Evolutionary conservation across 1,139 yeast species (phyloP).

Genomic region (Pichia sp.): DNA sequence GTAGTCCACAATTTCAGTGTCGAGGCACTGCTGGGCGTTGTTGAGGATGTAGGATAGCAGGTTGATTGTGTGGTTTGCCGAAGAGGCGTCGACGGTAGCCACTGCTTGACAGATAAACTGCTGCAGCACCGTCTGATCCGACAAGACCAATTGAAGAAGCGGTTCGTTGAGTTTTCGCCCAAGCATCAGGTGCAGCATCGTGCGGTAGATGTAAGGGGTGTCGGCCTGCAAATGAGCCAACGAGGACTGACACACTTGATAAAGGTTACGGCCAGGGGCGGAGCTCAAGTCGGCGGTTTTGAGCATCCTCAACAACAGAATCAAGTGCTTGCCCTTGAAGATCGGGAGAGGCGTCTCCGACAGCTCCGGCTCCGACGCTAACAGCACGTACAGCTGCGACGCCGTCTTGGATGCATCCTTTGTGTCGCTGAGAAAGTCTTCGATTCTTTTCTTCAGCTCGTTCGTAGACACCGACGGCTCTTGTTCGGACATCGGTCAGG

Average conservation of each 20-base stretch:
- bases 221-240: background rate
- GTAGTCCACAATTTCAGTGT: background rate
- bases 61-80: background rate
- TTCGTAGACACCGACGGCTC: background rate
- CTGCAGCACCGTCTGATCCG: background rate
- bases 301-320: background rate
- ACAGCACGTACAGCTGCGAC: background rate
- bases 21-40: background rate
- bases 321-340: background rate
- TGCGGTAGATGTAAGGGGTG: background rate
- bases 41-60: background rate
- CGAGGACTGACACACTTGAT: background rate
- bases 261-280: background rate
- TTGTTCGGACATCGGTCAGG: background rate
- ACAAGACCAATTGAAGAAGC: background rate
- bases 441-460: background rate
- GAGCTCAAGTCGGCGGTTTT: background rate
- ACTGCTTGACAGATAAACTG: background rate
- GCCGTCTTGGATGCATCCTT: background rate
- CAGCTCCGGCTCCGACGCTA: background rate
- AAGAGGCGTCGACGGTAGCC: background rate
- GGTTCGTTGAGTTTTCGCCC: background rate
- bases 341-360: background rate
- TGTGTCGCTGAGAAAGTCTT: background rate
- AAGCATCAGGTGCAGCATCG: background rate